Conservation (phyloP, 495 filamentous ascomycete species). For the Neurospora tetraspora region DNA sequence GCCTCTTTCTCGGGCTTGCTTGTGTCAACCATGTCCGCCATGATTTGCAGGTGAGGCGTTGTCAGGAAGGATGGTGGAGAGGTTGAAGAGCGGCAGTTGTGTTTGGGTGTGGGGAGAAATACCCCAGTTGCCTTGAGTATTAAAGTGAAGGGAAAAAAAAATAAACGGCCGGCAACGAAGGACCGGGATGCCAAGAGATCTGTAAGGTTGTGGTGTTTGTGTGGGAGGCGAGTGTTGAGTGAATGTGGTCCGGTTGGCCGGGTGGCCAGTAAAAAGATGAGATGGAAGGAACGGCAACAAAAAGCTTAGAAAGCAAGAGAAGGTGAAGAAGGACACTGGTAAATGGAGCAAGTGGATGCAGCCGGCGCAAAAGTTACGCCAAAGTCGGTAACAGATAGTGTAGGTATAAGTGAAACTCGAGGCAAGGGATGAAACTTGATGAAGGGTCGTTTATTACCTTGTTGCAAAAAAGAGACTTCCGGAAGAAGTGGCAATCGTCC, state of each 20-base stretch:
- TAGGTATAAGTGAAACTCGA: conserved; percentile 1
- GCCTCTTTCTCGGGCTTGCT: not conserved
- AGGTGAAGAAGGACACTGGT: not conserved
- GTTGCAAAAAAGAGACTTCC: not conserved
- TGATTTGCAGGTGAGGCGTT: not conserved
- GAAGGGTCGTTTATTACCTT: not conserved
- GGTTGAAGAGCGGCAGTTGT: not conserved
- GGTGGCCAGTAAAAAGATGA: not conserved
- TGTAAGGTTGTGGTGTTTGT: not conserved
- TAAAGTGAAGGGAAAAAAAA: not conserved
- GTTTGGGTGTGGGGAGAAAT: not conserved
- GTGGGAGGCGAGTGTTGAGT: not conserved
- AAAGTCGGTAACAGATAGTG: not conserved
- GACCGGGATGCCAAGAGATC: not conserved
- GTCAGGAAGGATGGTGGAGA: not conserved
- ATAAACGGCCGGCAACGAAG: not conserved
- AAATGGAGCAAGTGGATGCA: not conserved
- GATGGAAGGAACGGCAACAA: not conserved
- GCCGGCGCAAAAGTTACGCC: not conserved
- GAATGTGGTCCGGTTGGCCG: not conserved
- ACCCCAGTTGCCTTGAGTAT: not conserved
- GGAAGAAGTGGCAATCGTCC: not conserved
- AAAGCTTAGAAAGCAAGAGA: not conserved
- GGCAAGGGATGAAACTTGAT: not conserved
- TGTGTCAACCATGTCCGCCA: not conserved